These are phyloP conservation scores for Stagonosporopsis tanaceti DNA, from an alignment of 2,329 filamentous ascomycete species.

Conservation along the genomic window DNA sequence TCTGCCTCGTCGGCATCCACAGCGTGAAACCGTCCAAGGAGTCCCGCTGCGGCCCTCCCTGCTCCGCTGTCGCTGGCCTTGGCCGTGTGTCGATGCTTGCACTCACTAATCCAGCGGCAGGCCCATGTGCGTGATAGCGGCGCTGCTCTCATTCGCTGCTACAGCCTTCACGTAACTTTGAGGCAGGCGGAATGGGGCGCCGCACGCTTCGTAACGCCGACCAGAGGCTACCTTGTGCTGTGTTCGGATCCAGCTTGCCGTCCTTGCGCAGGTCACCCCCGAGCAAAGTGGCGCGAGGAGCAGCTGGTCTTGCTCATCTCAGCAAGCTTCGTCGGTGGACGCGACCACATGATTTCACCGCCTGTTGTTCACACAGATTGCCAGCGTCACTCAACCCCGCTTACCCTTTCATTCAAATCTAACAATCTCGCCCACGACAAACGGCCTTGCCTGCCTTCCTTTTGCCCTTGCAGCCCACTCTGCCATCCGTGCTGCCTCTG, in stretches of 20 bases:
- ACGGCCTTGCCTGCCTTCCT: slow-evolving; percentile 11
- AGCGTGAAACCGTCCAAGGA: slow-evolving; percentile 2
- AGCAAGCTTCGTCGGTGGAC: slow-evolving; percentile 16
- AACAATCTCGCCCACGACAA: slow-evolving; percentile 12
- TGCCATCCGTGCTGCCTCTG: slow-evolving; percentile 23
- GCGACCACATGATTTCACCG: slow-evolving; percentile 27
- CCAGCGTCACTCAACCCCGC: slow-evolving; percentile 29
- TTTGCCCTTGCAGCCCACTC: slow-evolving; percentile 21
- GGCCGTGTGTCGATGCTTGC: neutral
- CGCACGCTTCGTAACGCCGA: slow-evolving; percentile 19
- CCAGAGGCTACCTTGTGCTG: slow-evolving; percentile 3
- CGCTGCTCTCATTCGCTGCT: slow-evolving; percentile 5
- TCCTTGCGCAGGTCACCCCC: slow-evolving; percentile 19
- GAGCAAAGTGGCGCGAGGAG: slow-evolving; percentile 19
- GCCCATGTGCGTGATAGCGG: neutral
- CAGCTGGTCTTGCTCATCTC: slow-evolving; percentile 23
- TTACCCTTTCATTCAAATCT: slow-evolving; percentile 19
- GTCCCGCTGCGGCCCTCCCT: neutral
- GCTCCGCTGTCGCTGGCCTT: slow-evolving; percentile 1
- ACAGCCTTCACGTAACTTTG: slow-evolving; percentile 5
- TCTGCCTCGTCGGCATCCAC: neutral
- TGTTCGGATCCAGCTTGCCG: slow-evolving; percentile 21
- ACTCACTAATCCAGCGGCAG: slow-evolving; percentile 5
- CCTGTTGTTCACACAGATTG: slow-evolving; percentile 22
- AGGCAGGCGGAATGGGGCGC: slow-evolving; percentile 17